A percentile compares a stretch with the other conserved stretches of the same genome.
phyloP scores from a whole-genome alignment of 805 yeast species.

The Starmerella bacillaris region DNA sequence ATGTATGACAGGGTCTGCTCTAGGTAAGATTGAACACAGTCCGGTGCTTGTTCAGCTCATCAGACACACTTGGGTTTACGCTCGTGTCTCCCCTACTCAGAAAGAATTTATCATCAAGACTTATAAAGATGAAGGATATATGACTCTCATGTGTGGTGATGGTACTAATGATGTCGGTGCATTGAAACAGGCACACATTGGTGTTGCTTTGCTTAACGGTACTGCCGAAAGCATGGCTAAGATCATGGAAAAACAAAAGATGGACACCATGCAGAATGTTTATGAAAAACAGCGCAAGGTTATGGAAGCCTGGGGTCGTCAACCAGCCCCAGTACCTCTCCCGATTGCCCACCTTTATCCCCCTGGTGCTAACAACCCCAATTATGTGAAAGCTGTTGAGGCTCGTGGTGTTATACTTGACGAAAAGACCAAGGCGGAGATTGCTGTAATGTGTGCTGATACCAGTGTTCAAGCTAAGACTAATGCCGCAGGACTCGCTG shows the following conservation, averaged over 20 bases:
- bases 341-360: conserved; percentile 90
- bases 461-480: conserved; percentile 18
- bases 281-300: conserved; percentile 73
- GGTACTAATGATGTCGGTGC: conserved; percentile 99
- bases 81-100: conserved; percentile 92
- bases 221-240: conserved; percentile 86
- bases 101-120: conserved; percentile 78
- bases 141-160: conserved; percentile 97
- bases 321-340: conserved; percentile 44
- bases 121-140: conserved; percentile 73
- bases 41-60: conserved; percentile 53
- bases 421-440: conserved; percentile 30
- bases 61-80: conserved; percentile 89
- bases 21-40: conserved; percentile 34
- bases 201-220: conserved; percentile 94
- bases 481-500: conserved; percentile 36
- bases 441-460: conserved; percentile 22
- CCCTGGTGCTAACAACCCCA: conserved; percentile 84
- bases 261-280: conserved; percentile 43
- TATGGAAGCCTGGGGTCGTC: conserved; percentile 52
- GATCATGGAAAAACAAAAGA: conserved; percentile 60
- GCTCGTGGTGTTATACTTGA: conserved; percentile 63
- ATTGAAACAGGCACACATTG: conserved; percentile 92
- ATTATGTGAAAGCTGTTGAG: conserved; percentile 70
- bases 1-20: conserved; percentile 86